Evolutionary conservation across 2,329 filamentous ascomycete genomes (phyloP).

Genomic region (Xylaria sp.): DNA sequence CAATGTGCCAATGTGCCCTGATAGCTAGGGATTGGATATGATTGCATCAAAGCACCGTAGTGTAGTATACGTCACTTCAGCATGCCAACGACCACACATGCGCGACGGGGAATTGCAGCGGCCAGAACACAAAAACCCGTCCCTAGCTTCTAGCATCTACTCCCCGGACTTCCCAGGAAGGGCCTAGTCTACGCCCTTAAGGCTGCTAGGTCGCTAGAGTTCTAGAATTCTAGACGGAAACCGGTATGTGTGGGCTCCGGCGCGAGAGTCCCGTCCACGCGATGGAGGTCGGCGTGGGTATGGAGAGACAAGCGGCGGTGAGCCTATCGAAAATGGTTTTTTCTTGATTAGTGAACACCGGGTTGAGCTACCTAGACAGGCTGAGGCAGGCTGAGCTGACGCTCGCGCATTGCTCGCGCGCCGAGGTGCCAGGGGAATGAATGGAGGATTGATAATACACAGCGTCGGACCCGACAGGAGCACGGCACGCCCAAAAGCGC

Average conservation of each 20-base stretch:
- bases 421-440: not conserved
- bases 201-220: not conserved
- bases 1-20: not conserved
- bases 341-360: conserved; percentile 20
- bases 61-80: not conserved
- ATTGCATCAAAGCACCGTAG: not conserved
- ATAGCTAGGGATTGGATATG: not conserved
- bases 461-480: not conserved
- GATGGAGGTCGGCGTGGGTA: not conserved
- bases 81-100: not conserved
- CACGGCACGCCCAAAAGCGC: not conserved
- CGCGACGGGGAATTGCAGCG: conserved; percentile 5
- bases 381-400: not conserved
- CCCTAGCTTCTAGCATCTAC: not conserved
- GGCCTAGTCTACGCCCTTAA: not conserved
- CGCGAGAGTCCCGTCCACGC: conserved; percentile 1
- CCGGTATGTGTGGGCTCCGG: conserved; percentile 8
- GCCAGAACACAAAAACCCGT: not conserved
- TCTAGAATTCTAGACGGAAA: not conserved
- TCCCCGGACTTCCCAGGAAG: not conserved
- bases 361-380: not conserved
- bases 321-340: not conserved
- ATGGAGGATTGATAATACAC: conserved; percentile 17
- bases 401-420: not conserved
- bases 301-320: not conserved